A percentile compares a stretch with the other conserved stretches of the same genome.
phyloP scores from a whole-genome alignment of 129 eudicot species.

The Silybum marianum region DNA sequence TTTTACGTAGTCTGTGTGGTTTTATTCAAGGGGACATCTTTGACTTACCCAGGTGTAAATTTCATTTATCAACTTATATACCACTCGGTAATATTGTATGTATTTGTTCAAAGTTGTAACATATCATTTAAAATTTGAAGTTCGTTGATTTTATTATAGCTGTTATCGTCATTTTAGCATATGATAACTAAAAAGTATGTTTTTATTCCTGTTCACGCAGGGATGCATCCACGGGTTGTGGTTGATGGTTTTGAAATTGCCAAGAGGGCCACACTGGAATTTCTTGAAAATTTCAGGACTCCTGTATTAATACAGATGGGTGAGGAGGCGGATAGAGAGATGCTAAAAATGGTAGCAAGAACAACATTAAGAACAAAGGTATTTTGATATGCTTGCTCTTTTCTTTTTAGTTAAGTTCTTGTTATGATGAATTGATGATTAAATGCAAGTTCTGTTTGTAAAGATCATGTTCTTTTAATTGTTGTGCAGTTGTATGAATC shows the following conservation, averaged over 20 bases:
- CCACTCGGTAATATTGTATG: background rate
- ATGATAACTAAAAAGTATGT: background rate
- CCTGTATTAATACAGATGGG: conserved; percentile 76
- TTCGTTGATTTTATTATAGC: background rate
- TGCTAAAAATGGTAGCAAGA: conserved; percentile 95
- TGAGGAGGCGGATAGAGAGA: conserved; percentile 82
- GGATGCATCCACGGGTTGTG: conserved; percentile 96
- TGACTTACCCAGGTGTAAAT: background rate
- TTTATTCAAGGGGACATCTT: background rate
- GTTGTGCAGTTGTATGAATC: conserved; percentile 83
- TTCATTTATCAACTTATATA: background rate
- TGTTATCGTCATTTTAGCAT: background rate
- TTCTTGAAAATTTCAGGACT: conserved; percentile 91
- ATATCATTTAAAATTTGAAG: background rate
- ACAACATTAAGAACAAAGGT: conserved; percentile 97
- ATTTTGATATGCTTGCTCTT: background rate
- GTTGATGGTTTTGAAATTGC: conserved; percentile 99
- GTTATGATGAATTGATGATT: background rate
- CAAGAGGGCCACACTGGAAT: conserved; percentile 81
- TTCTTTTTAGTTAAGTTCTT: conserved; percentile 1
- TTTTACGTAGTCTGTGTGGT: background rate
- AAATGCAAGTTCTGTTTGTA: background rate
- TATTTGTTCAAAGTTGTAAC: background rate
- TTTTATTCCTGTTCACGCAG: conserved; percentile 43
- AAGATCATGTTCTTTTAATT: background rate